Evolutionary conservation across 176 grass and related monocot species (phyloP), one percentile per base, ranked within the genome.

Genomic region (Dactylis glomerata): DNA sequence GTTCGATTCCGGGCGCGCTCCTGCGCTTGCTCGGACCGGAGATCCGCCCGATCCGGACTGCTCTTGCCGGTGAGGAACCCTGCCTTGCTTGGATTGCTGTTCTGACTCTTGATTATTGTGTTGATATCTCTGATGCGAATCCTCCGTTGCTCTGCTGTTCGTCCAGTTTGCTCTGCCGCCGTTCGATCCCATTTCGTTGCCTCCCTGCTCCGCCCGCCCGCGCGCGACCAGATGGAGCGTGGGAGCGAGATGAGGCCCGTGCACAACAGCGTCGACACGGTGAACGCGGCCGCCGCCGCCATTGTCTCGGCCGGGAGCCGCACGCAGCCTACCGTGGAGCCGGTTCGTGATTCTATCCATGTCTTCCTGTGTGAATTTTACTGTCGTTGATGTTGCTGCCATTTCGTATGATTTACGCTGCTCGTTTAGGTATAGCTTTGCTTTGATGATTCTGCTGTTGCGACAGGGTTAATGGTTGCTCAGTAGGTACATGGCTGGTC

Each of bases 281-380:
- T 97, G 32, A 97, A 97, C 85, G 92, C 94, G 5, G 94, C 94
- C 1, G 94, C 94, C 0, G 94, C 83, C 2, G 94, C 94, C 70
- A 94, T 97, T 57, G 83, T 86, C 45, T 77, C 90, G 0, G 90
- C 90, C 2, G 92, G 92, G 77, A 92, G 90, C 87, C 87, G 94
- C 55, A 62, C 87, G 10, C 90, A 90, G 68, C 94, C 92, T 78
- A 54, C 76, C 2, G 83, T 90, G 5, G 94, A 90, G 52, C 92
- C 92, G 81, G 90, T 94, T 45, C 33, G 90, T 92, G 45, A 41
- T 15, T 57, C 15, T 9, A n/a, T 3, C 45, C 13, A 27, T 1
- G 3, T 0, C 26, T 16, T 23, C n/a, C 28, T 62, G 13, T 49
- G 34, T 70, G 17, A 33, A 63, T 52, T 54, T 24, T 2, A 27